Percentiles rank a stretch among this genome's conserved stretches.
Conservation (phyloP, 139 green algal species). For the Chlamydomonas applanata region DNA sequence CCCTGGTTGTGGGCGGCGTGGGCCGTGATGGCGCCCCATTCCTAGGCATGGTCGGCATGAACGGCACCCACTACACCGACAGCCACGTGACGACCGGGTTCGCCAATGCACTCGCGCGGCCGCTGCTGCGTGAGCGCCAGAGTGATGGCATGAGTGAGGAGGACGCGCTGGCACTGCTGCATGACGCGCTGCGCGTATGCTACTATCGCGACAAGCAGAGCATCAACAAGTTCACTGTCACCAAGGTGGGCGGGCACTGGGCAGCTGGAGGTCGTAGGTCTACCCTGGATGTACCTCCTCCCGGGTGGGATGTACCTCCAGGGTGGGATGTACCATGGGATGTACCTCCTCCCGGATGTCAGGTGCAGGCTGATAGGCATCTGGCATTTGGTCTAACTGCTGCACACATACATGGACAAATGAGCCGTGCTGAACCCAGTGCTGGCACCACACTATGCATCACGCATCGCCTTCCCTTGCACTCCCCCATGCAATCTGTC, state of each 20-base stretch:
- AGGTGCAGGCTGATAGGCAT: too few species aligned
- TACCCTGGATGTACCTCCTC: too few species aligned
- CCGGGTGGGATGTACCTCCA: too few species aligned
- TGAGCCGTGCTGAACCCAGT: too few species aligned
- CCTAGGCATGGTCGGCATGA: conserved; percentile 84
- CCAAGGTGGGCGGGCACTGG: conserved; percentile 58
- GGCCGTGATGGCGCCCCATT: conserved; percentile 64
- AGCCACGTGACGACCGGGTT: conserved; percentile 86
- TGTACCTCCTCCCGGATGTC: too few species aligned
- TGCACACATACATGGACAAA: too few species aligned
- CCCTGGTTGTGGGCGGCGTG: conserved; percentile 83
- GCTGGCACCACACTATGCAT: too few species aligned
- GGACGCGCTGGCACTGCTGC: conserved; percentile 80
- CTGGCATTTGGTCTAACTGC: too few species aligned
- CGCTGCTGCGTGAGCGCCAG: conserved; percentile 89
- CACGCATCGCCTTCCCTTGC: too few species aligned
- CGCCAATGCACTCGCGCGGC: conserved; percentile 87
- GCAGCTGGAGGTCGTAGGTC: neutral
- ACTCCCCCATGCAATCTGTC: too few species aligned
- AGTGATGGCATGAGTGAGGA: conserved; percentile 87
- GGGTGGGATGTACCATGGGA: too few species aligned
- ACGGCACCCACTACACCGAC: conserved; percentile 85
- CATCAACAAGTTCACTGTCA: conserved; percentile 94
- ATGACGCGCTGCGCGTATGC: conserved; percentile 85
- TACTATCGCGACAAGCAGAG: conserved; percentile 96